These are phyloP conservation scores for Beauveria brongniartii DNA, from an alignment of 2,329 filamentous ascomycete genomes.

Conservation along the genomic window DNA sequence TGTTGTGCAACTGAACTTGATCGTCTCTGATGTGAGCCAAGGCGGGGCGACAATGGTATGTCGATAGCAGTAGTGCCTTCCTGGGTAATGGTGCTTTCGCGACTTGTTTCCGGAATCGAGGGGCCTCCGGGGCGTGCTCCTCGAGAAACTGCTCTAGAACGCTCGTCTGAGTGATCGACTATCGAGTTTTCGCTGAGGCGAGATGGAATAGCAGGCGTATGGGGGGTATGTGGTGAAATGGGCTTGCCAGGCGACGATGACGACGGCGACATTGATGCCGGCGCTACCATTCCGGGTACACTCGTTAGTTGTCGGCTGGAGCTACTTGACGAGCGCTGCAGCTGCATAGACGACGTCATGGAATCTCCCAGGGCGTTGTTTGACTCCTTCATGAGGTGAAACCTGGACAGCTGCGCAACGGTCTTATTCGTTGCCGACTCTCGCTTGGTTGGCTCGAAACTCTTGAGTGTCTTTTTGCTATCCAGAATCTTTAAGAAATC, in stretches of 20 bases:
- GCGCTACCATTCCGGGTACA: constrained; percentile 57
- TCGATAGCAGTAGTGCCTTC: constrained; percentile 60
- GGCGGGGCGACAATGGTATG: constrained; percentile 63
- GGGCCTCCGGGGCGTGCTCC: constrained; percentile 19
- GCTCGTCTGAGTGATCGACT: constrained; percentile 25
- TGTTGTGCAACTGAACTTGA: constrained; percentile 64
- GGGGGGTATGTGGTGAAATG: constrained; percentile 80
- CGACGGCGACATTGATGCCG: constrained; percentile 73
- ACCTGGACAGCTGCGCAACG: constrained; percentile 72
- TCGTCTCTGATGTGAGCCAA: constrained; percentile 47
- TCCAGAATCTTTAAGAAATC: constrained; percentile 89
- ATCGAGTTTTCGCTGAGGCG: constrained; percentile 88
- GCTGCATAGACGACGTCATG: constrained; percentile 79
- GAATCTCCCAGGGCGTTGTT: constrained; percentile 86
- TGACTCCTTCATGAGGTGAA: constrained; percentile 81
- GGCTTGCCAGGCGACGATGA: constrained; percentile 89
- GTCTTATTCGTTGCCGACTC: constrained; percentile 68
- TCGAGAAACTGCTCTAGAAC: constrained; percentile 23
- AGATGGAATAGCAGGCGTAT: constrained; percentile 88
- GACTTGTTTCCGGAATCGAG: constrained; percentile 23
- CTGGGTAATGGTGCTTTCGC: constrained; percentile 33
- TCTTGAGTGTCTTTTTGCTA: constrained; percentile 75
- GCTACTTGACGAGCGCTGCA: constrained; percentile 75
- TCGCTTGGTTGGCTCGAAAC: constrained; percentile 61
- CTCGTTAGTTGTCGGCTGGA: constrained; percentile 53